Evolutionary conservation across 2,329 filamentous ascomycete species (phyloP).

Genomic region (Ophiostoma fasciatum): DNA sequence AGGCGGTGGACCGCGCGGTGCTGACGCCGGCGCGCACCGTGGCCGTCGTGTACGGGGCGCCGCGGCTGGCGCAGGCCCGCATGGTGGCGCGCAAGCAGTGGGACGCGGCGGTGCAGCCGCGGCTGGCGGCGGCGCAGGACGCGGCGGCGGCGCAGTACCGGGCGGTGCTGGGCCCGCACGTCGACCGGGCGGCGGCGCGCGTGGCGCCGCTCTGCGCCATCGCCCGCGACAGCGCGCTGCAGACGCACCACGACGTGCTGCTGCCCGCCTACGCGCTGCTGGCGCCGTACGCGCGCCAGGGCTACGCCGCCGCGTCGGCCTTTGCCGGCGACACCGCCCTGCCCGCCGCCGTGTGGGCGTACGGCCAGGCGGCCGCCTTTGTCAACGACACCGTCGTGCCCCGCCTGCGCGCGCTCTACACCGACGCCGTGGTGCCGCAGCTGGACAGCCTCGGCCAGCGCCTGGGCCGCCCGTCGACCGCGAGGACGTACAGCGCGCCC

Average conservation of each 20-base stretch:
- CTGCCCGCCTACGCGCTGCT: slow-evolving; percentile 62
- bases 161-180: slow-evolving; percentile 55
- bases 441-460: slow-evolving; percentile 82
- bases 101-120: slow-evolving; percentile 63
- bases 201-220: slow-evolving; percentile 60
- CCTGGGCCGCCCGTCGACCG: no score
- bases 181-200: slow-evolving; percentile 42
- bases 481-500: no score
- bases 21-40: slow-evolving; percentile 54
- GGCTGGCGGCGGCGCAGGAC: slow-evolving; percentile 49
- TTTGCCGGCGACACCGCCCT: slow-evolving; percentile 56
- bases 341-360: slow-evolving; percentile 56
- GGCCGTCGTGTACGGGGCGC: slow-evolving; percentile 59
- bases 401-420: slow-evolving; percentile 63
- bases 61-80: slow-evolving; percentile 52
- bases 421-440: slow-evolving; percentile 90
- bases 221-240: slow-evolving; percentile 44
- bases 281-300: slow-evolving; percentile 54
- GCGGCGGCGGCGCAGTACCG: slow-evolving; percentile 54
- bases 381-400: slow-evolving; percentile 69
- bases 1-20: slow-evolving; percentile 44
- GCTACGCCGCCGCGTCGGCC: slow-evolving; percentile 50
- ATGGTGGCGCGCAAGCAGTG: slow-evolving; percentile 58
- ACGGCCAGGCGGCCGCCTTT: slow-evolving; percentile 55
- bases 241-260: slow-evolving; percentile 58